phyloP scores from a whole-genome alignment of 2,329 filamentous ascomycete genomes.

The Exophiala bonariae region DNA sequence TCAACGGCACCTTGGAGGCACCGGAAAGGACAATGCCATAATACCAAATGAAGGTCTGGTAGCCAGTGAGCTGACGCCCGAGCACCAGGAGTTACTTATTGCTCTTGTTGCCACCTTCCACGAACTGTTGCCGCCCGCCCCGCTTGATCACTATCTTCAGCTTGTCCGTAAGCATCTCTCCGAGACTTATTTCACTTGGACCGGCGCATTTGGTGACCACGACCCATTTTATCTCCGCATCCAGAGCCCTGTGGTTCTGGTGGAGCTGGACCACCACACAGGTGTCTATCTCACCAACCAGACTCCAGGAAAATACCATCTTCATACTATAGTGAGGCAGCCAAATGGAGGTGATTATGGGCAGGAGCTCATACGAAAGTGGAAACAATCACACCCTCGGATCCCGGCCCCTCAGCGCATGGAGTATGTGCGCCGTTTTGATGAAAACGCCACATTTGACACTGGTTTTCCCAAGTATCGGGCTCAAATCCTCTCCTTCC shows the following conservation, averaged over 20 bases:
- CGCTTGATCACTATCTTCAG: too few species aligned
- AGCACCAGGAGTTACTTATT: constrained; percentile 58
- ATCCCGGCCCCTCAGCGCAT: too few species aligned
- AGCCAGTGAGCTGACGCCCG: constrained; percentile 41
- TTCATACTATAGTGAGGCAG: constrained; percentile 69
- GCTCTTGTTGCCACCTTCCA: constrained; percentile 64
- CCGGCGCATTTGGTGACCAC: background rate
- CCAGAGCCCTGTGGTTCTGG: constrained; percentile 70
- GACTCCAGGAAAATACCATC: constrained; percentile 73
- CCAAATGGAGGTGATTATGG: constrained; percentile 78
- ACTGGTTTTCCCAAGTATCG: too few species aligned
- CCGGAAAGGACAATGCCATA: constrained; percentile 50
- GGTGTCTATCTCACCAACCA: constrained; percentile 73
- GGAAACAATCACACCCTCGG: too few species aligned
- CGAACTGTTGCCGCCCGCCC: too few species aligned
- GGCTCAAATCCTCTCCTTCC: too few species aligned
- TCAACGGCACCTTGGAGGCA: constrained; percentile 13
- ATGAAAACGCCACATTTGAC: too few species aligned
- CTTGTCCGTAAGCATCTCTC: constrained; percentile 57
- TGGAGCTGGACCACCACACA: constrained; percentile 77
- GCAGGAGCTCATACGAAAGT: constrained; percentile 41
- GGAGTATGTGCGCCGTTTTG: too few species aligned
- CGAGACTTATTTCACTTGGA: constrained; percentile 77
- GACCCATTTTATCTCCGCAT: constrained; percentile 12
- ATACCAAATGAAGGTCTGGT: constrained; percentile 70